Evolutionary conservation across 2,329 filamentous ascomycete species (phyloP), one percentile per base, ranked within the genome.

Genomic region (Geoglossum cookeanum): DNA sequence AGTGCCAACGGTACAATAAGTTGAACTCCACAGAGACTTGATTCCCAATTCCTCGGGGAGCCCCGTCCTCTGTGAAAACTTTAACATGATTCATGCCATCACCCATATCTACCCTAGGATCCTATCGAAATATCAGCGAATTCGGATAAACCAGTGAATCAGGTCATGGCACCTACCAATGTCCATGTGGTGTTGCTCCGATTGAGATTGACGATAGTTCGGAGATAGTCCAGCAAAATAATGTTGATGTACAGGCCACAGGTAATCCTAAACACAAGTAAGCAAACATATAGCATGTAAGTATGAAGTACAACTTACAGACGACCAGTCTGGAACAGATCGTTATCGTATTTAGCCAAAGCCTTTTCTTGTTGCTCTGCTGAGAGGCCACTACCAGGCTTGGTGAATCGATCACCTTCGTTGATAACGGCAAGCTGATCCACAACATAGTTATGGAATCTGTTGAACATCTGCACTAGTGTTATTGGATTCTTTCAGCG

Each of bases 1-100:
- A 87, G 71, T 94, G 87, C 87, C 87, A 94, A 61, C 87, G 78
- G 68, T 94, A 94, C 62, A 85, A 84, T 8, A 94, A 75, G 65
- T 92, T 94, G 74, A 94, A 94, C 71, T 94, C 88, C 3, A 85
- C 86, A 0, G 86, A 91, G 4, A 91, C 86, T 61, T 85, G 81
- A 64, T 92, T 94, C 55, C 88, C 88, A 0, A 85, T 79, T 47
- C 86, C 88, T 29, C 81, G 76, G 49, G 85, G 80, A 0, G 84
- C 78, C 0, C 79, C 77, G 1, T 75, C 48, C 27, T 51, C 48
- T 1, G 3, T 13, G 13, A 32, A 51, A 32, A 51, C 48, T 51
- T 51, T 51, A 8, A 17, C 27, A 17, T 51, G 48, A 22, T 51
- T 51, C 48, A 51, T 51, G 22, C 48, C 48, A 15, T 51, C 75